Base-by-base conservation (phyloP, 495 filamentous ascomycete genomes). In the Daldinia caldariorum region DNA sequence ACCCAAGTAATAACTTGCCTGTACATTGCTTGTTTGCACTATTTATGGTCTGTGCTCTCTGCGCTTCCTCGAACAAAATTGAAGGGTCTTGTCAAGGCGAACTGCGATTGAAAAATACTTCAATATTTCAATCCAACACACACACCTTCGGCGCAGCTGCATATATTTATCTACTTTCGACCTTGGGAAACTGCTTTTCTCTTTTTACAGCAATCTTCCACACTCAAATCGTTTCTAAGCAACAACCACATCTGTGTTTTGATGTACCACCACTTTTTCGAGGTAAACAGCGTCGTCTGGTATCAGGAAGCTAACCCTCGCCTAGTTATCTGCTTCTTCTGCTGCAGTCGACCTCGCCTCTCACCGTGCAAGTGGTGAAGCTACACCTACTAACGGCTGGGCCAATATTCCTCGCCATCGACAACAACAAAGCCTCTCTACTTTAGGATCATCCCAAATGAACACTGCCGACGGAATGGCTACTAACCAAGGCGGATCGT, bases 281-380 rank as follows among this genome's bases (percentile, higher is more conserved):
- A 26, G 26, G 26, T 26, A 26, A 26, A 26, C 26, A 26, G 26
- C 26, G 26, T 26, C 31, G 8, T 56, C 6, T 22, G 32, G 6
- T 37, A 56, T 34, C 49, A 56, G 29, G 49, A 54, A 54, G 51
- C 72, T 63, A 71, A 63, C 74, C 63, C 57, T 72, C 18, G 16
- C 43, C 18, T 71, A 83, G 90, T 83, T 95, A 37, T 94, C 93
- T 72, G 88, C 91, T 22, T 92, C 92, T 31, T 91, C 92, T 32
- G 89, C 92, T 66, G 91, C 93, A 14, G 83, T 93, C 54, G 93
- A 97, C 76, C 84, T 97, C 60, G 92, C 92, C 41, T 87, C 89
- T 29, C 89, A 89, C 38, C 88, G 88, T 20, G 85, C 90, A n/a
- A 89, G 83, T 39, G 79, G 88, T 50, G 89, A 94, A 62, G 65